Evolutionary conservation across 2,329 filamentous ascomycete species (phyloP).

Genomic region (Alternaria sp.): DNA sequence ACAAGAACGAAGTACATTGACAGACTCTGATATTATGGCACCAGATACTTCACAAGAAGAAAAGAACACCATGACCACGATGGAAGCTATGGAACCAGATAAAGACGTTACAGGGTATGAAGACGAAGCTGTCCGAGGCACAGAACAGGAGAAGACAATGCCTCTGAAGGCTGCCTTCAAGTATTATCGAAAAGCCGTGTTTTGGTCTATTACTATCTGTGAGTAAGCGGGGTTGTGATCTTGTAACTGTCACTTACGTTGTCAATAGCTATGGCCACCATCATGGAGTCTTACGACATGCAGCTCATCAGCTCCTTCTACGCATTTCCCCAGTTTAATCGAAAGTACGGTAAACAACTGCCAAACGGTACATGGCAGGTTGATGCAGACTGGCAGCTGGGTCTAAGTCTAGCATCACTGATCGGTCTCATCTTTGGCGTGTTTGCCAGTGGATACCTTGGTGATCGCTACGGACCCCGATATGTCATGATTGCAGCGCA

Average conservation of each 20-base stretch:
- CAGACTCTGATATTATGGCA: no score
- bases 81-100: not conserved
- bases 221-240: not conserved
- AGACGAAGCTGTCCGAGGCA: conserved; percentile 11
- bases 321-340: conserved; percentile 52
- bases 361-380: conserved; percentile 47
- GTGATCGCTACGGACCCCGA: conserved; percentile 48
- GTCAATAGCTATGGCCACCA: conserved; percentile 74
- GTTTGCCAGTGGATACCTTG: conserved; percentile 50
- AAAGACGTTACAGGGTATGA: not conserved
- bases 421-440: conserved; percentile 46
- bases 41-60: no score
- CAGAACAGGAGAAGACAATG: conserved; percentile 12
- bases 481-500: conserved; percentile 20
- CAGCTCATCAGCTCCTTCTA: conserved; percentile 80
- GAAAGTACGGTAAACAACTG: conserved; percentile 46
- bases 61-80: no score
- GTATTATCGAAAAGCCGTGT: conserved; percentile 83
- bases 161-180: conserved; percentile 72
- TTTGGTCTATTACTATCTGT: conserved; percentile 79
- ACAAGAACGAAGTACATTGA: no score
- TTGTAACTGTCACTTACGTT: no score
- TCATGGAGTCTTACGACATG: conserved; percentile 87
- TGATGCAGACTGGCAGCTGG: conserved; percentile 52
- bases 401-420: conserved; percentile 4